Evolutionary conservation across 2,329 filamentous ascomycete genomes (phyloP).

Genomic region (Pseudohalonectria lignicola): DNA sequence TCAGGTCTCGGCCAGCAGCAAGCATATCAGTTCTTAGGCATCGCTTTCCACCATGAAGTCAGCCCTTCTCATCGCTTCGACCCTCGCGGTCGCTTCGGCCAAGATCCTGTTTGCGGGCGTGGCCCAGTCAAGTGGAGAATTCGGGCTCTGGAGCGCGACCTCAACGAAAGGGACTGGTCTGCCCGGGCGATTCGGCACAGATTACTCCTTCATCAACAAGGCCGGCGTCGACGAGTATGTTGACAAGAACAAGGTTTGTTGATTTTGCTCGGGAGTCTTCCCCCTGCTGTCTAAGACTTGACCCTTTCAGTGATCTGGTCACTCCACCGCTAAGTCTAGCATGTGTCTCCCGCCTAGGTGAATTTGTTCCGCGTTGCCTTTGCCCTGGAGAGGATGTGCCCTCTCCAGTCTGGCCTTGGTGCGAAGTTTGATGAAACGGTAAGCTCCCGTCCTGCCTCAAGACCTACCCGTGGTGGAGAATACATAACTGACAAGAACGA

Average conservation of each 20-base stretch:
- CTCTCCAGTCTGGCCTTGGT: conserved; percentile 31
- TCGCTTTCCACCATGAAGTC: conserved; percentile 12
- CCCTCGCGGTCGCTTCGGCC: conserved; percentile 19
- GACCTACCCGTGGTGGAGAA: not conserved
- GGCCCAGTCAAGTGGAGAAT: conserved; percentile 33
- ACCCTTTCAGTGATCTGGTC: too few species aligned
- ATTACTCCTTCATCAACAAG: conserved; percentile 38
- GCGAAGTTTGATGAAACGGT: conserved; percentile 35
- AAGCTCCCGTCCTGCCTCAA: not conserved
- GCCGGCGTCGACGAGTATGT: conserved; percentile 31
- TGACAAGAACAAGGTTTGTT: conserved; percentile 30
- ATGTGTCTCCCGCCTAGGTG: too few species aligned
- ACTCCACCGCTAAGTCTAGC: too few species aligned
- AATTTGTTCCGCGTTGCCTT: conserved; percentile 39
- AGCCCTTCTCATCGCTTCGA: conserved; percentile 6
- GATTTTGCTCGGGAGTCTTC: too few species aligned
- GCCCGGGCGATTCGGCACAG: conserved; percentile 35
- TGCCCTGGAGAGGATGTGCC: conserved; percentile 38
- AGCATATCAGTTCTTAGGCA: too few species aligned
- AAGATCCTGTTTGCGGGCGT: conserved; percentile 37
- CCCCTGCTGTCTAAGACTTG: not conserved
- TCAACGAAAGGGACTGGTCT: conserved; percentile 27
- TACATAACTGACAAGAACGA: too few species aligned
- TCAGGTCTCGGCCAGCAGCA: too few species aligned
- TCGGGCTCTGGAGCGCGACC: conserved; percentile 28